phyloP scores from a whole-genome alignment of 2,329 filamentous ascomycete species.

The Cercospora canescens region DNA sequence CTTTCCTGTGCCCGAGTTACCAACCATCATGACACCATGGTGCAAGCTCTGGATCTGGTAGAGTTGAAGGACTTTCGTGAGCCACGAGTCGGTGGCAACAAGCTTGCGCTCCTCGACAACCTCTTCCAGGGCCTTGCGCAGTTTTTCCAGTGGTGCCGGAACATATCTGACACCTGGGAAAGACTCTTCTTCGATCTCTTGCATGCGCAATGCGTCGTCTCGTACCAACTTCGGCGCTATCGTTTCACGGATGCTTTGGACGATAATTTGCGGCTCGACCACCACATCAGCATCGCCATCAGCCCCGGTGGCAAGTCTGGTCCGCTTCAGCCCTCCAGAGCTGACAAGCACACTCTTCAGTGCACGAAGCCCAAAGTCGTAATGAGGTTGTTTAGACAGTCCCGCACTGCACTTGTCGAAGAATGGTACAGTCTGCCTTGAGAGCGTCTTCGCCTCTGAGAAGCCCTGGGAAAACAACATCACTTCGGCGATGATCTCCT shows the following conservation, averaged over 20 bases:
- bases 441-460: conserved; percentile 89
- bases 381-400: conserved; percentile 95
- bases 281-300: conserved; percentile 61
- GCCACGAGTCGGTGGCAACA: conserved; percentile 91
- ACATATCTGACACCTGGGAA: conserved; percentile 95
- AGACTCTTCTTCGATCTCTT: conserved; percentile 75
- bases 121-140: conserved; percentile 78
- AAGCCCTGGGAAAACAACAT: conserved; percentile 99
- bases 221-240: conserved; percentile 97
- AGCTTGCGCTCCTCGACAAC: conserved; percentile 83
- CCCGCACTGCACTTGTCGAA: conserved; percentile 84
- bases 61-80: conserved; percentile 93
- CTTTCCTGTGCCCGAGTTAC: conserved; percentile 95
- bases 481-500: conserved; percentile 98
- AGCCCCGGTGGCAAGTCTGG: conserved; percentile 63
- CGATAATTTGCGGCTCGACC: conserved; percentile 94
- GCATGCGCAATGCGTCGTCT: conserved; percentile 86
- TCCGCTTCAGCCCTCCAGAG: conserved; percentile 92
- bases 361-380: conserved; percentile 96
- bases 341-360: conserved; percentile 98
- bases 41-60: conserved; percentile 98
- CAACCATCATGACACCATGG: conserved; percentile 99
- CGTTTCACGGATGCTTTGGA: conserved; percentile 96
- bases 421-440: conserved; percentile 95
- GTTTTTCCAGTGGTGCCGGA: conserved; percentile 76